Percentiles rank a stretch among this genome's conserved stretches.
phyloP scores from a whole-genome alignment of 1,284 basidiomycete species.

The Austropuccinia psidii region DNA sequence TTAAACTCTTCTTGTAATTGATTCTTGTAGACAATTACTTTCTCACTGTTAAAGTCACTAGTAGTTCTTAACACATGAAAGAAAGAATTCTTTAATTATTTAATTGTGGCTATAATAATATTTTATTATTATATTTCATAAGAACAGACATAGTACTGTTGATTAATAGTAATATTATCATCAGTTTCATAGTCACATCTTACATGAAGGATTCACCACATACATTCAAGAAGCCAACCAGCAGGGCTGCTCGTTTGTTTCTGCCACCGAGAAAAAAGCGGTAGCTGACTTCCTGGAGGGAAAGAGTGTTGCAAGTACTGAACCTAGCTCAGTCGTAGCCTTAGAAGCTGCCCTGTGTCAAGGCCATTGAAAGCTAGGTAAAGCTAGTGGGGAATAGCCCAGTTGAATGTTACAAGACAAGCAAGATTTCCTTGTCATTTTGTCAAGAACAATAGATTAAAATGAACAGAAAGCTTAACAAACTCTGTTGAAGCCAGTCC shows the following conservation, averaged over 20 bases:
- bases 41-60: no score
- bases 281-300: constrained; percentile 56
- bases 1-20: no score
- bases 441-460: no score
- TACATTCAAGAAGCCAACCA: constrained; percentile 77
- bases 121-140: no score
- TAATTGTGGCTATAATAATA: no score
- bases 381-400: neutral
- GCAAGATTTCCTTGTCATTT: neutral
- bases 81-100: no score
- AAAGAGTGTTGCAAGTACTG: constrained; percentile 46
- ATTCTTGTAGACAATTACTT: no score
- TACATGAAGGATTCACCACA: constrained; percentile 64
- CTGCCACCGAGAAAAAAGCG: constrained; percentile 71
- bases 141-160: no score
- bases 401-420: neutral
- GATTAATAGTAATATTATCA: neutral
- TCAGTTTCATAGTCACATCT: neutral
- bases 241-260: constrained; percentile 64
- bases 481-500: constrained; percentile 12
- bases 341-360: constrained; percentile 33
- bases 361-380: constrained; percentile 33
- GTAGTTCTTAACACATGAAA: no score
- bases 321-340: neutral
- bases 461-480: neutral